Conservation (phyloP, 1,284 basidiomycete species). For the Peniophora sp. region DNA sequence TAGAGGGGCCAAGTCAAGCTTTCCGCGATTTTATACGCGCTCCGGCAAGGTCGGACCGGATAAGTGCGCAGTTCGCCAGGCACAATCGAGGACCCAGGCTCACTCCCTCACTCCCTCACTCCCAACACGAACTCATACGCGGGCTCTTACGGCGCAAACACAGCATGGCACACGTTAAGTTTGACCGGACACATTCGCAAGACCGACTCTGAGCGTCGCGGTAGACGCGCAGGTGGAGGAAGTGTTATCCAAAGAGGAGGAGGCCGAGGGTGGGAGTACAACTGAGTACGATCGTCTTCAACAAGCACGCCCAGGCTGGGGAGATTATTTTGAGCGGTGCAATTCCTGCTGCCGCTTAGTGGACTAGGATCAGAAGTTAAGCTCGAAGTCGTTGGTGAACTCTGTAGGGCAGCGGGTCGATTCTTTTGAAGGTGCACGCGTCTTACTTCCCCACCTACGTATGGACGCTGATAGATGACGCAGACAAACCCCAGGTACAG, state of each 20-base stretch:
- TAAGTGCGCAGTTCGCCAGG: no score
- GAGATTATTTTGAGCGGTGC: slow-evolving; percentile 55
- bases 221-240: slow-evolving; percentile 45
- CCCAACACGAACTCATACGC: background rate
- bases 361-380: slow-evolving; percentile 55
- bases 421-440: background rate
- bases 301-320: slow-evolving; percentile 32
- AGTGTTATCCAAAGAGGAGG: slow-evolving; percentile 46
- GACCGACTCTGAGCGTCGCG: slow-evolving; percentile 57
- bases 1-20: no score
- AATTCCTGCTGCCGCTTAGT: slow-evolving; percentile 62
- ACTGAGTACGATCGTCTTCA: slow-evolving; percentile 28
- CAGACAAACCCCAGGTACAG: background rate
- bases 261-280: slow-evolving; percentile 50
- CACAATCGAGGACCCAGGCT: no score
- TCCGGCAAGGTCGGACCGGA: no score
- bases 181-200: slow-evolving; percentile 48
- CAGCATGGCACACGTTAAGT: slow-evolving; percentile 61
- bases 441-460: no score
- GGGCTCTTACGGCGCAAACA: slow-evolving; percentile 5
- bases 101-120: no score
- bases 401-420: slow-evolving; percentile 2
- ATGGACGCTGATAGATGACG: background rate
- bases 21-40: no score
- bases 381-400: slow-evolving; percentile 38